A percentile compares a stretch with the other conserved stretches of the same genome.
phyloP scores from a whole-genome alignment of 1,284 basidiomycete genomes.

The Mycena citricolor region DNA sequence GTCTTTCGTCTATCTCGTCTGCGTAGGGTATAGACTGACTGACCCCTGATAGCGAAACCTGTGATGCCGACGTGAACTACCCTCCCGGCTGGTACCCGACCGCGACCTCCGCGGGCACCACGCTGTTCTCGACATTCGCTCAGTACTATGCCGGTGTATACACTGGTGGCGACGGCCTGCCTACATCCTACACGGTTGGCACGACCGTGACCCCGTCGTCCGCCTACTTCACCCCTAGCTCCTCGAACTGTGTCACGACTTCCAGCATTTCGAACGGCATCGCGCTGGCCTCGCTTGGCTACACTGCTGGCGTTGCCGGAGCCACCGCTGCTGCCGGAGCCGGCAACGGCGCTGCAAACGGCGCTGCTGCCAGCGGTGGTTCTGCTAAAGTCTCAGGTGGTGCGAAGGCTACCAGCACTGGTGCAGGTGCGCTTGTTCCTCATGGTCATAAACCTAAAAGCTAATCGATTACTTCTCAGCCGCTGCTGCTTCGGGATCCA shows the following conservation, averaged over 20 bases:
- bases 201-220: slow-evolving; percentile 36
- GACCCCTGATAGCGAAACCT: slow-evolving; percentile 30
- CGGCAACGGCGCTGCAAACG: not conserved
- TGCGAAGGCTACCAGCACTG: not conserved
- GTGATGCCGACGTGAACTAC: slow-evolving; percentile 42
- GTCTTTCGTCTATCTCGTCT: not conserved
- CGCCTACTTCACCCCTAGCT: slow-evolving; percentile 35
- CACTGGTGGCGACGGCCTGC: slow-evolving; percentile 25
- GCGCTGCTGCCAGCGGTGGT: not conserved
- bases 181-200: slow-evolving; percentile 37
- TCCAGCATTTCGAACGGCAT: slow-evolving; percentile 38
- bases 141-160: slow-evolving; percentile 37
- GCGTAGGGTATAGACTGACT: not conserved
- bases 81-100: slow-evolving; percentile 45
- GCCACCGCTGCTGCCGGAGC: not conserved
- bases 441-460: no score
- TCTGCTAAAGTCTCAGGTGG: not conserved
- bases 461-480: no score
- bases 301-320: slow-evolving; percentile 7
- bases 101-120: slow-evolving; percentile 33
- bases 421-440: not conserved
- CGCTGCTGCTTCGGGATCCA: slow-evolving; percentile 2
- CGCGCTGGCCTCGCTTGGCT: slow-evolving; percentile 31
- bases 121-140: slow-evolving; percentile 40
- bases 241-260: slow-evolving; percentile 40